These are phyloP conservation scores for Wallacemonas sp. DNA, from an alignment of 208 protist genomes.

Conservation along the genomic window DNA sequence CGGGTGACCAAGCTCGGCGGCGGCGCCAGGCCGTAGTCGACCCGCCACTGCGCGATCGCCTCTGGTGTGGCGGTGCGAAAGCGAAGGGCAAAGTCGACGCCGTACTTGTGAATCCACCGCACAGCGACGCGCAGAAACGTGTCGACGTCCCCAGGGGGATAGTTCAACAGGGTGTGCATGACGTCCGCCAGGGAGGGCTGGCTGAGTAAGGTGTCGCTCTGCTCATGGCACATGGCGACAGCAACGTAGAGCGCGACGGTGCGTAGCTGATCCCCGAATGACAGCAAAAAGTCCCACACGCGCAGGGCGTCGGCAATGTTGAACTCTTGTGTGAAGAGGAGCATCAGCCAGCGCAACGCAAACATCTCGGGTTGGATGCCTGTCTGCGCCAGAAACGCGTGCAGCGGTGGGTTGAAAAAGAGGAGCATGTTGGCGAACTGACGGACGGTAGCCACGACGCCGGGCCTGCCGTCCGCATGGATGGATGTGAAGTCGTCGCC, in stretches of 20 bases:
- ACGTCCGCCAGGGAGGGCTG: conserved; percentile 35
- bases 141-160: conserved; percentile 48
- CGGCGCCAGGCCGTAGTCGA: conserved; percentile 16
- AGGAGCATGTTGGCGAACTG: conserved; percentile 65
- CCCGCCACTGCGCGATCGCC: conserved; percentile 28
- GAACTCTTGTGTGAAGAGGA: conserved; percentile 89
- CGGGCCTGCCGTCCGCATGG: conserved; percentile 49
- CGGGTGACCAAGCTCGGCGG: conserved; percentile 7
- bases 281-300: conserved; percentile 88
- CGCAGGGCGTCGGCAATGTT: conserved; percentile 66
- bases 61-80: conserved; percentile 34
- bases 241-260: conserved; percentile 47
- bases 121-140: conserved; percentile 51
- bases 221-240: conserved; percentile 52
- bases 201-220: conserved; percentile 39
- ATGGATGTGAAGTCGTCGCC: conserved; percentile 73
- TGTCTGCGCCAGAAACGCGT: conserved; percentile 34
- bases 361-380: conserved; percentile 65
- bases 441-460: conserved; percentile 55
- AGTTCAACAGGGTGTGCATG: conserved; percentile 65
- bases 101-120: conserved; percentile 50
- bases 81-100: conserved; percentile 29
- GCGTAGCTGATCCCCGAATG: conserved; percentile 56
- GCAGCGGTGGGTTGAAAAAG: conserved; percentile 58
- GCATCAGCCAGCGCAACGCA: conserved; percentile 83